Percentiles rank a stretch among this genome's conserved stretches.
Evolutionary conservation across 495 filamentous ascomycete genomes (phyloP).

Genomic region (Tuber indicum): DNA sequence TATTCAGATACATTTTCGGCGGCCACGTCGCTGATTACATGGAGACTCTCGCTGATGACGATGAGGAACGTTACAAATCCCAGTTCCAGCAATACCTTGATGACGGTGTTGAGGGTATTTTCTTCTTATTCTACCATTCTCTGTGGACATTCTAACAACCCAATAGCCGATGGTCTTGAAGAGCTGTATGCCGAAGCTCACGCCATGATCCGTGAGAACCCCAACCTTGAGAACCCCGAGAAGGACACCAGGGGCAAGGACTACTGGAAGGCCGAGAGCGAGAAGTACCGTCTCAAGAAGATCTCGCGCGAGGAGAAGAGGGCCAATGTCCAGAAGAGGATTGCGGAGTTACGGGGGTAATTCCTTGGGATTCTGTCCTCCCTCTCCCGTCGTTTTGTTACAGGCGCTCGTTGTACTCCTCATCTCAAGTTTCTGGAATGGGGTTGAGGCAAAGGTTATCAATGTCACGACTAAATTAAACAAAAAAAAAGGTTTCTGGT

Average conservation of each 20-base stretch:
- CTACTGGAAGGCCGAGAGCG: slow-evolving; percentile 90
- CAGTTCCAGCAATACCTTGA: slow-evolving; percentile 98
- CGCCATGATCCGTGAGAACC: slow-evolving; percentile 94
- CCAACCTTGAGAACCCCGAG: slow-evolving; percentile 85
- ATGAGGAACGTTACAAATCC: slow-evolving; percentile 98
- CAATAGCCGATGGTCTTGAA: slow-evolving; percentile 79
- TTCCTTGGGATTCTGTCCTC: slow-evolving; percentile 4
- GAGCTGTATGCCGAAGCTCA: slow-evolving; percentile 93
- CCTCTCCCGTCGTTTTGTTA: neutral
- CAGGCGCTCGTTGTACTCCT: neutral
- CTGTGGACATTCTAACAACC: slow-evolving; percentile 2
- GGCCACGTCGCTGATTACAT: slow-evolving; percentile 99
- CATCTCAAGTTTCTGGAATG: neutral
- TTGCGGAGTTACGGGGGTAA: slow-evolving; percentile 60
- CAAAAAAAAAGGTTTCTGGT: neutral
- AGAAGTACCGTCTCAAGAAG: slow-evolving; percentile 75
- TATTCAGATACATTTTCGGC: slow-evolving; percentile 74
- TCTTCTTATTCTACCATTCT: neutral
- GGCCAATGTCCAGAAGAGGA: slow-evolving; percentile 78
- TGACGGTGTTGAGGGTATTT: slow-evolving; percentile 67
- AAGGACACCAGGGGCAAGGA: slow-evolving; percentile 89
- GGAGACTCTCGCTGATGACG: slow-evolving; percentile 98
- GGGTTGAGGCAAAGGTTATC: neutral
- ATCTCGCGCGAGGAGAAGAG: slow-evolving; percentile 71
- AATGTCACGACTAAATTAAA: neutral